These are phyloP conservation scores for Botrytis porri DNA, from an alignment of 2,329 filamentous ascomycete species.

Conservation along the genomic window DNA sequence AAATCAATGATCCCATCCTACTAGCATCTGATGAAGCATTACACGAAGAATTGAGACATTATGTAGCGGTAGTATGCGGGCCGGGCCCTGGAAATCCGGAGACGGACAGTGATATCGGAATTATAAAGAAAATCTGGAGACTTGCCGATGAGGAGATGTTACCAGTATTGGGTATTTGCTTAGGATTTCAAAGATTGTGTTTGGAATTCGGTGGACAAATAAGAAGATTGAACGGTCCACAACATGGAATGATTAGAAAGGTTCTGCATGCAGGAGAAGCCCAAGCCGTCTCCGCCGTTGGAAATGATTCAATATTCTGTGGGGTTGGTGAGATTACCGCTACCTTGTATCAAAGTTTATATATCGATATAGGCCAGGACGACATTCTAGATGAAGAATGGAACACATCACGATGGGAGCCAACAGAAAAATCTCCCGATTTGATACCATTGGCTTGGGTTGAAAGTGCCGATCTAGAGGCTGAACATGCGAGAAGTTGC, in stretches of 20 bases:
- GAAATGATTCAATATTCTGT: constrained; percentile 30
- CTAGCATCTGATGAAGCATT: constrained; percentile 46
- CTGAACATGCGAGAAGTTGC: constrained; percentile 28
- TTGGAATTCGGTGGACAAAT: constrained; percentile 56
- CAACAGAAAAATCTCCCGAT: constrained; percentile 27
- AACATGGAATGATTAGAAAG: constrained; percentile 61
- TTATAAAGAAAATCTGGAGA: constrained; percentile 74
- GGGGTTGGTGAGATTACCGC: constrained; percentile 37
- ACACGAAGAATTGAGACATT: constrained; percentile 53
- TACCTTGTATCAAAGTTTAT: constrained; percentile 44
- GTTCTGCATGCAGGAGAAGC: constrained; percentile 47
- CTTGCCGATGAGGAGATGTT: constrained; percentile 57
- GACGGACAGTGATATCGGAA: constrained; percentile 71
- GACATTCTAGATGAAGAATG: constrained; percentile 24
- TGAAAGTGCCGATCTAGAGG: constrained; percentile 28
- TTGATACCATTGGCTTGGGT: constrained; percentile 39
- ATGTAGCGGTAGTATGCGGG: constrained; percentile 84
- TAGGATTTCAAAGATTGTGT: constrained; percentile 68
- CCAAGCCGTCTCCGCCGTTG: constrained; percentile 5
- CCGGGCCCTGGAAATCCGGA: constrained; percentile 84
- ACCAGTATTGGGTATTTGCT: constrained; percentile 75
- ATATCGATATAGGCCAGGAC: constrained; percentile 37
- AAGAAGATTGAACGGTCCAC: constrained; percentile 49
- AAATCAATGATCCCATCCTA: constrained; percentile 61
- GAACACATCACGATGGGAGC: constrained; percentile 31